These are phyloP conservation scores for Candida quercuum DNA, from an alignment of 805 yeast genomes.

Conservation along the genomic window DNA sequence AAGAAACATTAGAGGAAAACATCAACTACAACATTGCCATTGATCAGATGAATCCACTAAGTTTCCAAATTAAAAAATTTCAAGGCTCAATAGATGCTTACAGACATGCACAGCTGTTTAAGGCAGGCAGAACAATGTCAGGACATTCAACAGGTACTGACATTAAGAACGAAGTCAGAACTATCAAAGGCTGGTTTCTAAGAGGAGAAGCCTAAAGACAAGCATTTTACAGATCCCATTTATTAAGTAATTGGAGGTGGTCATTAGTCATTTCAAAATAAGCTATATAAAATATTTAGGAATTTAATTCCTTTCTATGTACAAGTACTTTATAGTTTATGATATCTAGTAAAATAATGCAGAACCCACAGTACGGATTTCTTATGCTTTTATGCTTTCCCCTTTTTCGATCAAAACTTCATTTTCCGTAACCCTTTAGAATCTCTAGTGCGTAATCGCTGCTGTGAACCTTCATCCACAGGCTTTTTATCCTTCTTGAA, in stretches of 20 bases:
- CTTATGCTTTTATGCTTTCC: background rate
- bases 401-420: conserved; percentile 4
- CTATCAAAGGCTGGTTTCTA: conserved; percentile 36
- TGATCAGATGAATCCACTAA: conserved; percentile 21
- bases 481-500: conserved; percentile 1
- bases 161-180: conserved; percentile 27
- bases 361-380: no score
- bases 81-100: conserved; percentile 21
- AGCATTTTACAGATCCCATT: background rate
- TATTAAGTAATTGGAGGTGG: background rate
- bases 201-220: conserved; percentile 29
- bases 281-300: no score
- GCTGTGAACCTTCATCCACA: conserved; percentile 6
- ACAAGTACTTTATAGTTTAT: background rate
- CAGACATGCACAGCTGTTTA: conserved; percentile 16
- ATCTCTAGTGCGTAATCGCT: conserved; percentile 10
- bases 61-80: conserved; percentile 25
- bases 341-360: background rate
- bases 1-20: conserved; percentile 25
- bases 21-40: conserved; percentile 15
- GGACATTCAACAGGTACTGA: conserved; percentile 15
- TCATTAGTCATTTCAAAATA: background rate
- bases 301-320: background rate
- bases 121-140: conserved; percentile 18
- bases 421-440: conserved; percentile 7